phyloP scores from a whole-genome alignment of 2,329 filamentous ascomycete species.

The Talaromyces piceae region DNA sequence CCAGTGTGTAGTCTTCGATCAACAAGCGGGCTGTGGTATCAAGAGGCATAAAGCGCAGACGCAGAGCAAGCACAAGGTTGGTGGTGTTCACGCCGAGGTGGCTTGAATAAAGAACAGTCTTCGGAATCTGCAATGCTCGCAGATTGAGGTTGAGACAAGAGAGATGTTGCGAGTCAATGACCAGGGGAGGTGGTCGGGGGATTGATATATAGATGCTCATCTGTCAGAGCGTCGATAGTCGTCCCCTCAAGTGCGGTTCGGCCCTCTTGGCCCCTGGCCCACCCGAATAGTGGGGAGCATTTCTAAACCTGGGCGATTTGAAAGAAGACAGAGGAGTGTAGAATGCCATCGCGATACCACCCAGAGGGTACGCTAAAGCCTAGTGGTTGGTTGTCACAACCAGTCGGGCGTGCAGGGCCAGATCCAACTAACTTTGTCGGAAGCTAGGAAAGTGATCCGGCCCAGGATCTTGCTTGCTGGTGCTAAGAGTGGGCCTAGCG shows the following conservation, averaged over 20 bases:
- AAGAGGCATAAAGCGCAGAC: neutral
- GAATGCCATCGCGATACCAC: no score
- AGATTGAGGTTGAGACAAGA: neutral
- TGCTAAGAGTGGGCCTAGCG: conserved; percentile 1
- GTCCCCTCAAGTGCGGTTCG: neutral
- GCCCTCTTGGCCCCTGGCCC: neutral
- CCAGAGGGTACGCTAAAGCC: conserved; percentile 6
- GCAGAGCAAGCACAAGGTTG: neutral
- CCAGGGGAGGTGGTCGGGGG: neutral
- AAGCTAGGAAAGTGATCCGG: conserved; percentile 6
- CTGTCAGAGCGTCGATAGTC: conserved; percentile 1
- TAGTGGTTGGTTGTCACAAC: neutral
- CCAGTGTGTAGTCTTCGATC: neutral
- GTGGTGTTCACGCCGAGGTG: neutral
- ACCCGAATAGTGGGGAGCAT: neutral
- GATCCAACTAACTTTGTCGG: neutral
- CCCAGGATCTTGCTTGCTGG: neutral
- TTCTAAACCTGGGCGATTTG: neutral
- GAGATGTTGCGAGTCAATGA: neutral
- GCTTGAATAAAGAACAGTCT: neutral
- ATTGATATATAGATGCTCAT: conserved; percentile 6
- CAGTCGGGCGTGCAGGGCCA: neutral
- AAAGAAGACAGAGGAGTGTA: conserved; percentile 1
- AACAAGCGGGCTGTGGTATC: neutral
- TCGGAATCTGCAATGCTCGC: neutral